A percentile compares a stretch with the other conserved stretches of the same genome.
These are phyloP conservation scores for Apiotrichum gracile DNA, from an alignment of 1,284 basidiomycete genomes.

Conservation along the genomic window DNA sequence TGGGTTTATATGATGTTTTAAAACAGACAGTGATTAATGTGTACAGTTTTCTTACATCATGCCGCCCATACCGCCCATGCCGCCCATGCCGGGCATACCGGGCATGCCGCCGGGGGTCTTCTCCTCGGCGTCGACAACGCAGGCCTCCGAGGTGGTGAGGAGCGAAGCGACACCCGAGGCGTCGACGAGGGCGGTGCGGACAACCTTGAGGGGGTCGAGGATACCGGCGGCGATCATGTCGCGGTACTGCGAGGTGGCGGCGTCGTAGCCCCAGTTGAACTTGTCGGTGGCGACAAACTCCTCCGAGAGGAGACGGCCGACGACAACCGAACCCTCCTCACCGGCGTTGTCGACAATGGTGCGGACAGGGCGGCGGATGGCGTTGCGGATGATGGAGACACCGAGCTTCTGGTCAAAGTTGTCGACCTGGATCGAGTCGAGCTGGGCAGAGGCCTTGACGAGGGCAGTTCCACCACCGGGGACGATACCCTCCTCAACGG, in stretches of 20 bases:
- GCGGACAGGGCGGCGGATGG: slow-evolving; percentile 74
- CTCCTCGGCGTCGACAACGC: slow-evolving; percentile 88
- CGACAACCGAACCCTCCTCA: slow-evolving; percentile 88
- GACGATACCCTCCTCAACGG: slow-evolving; percentile 96
- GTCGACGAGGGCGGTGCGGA: slow-evolving; percentile 83
- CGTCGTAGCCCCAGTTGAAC: slow-evolving; percentile 86
- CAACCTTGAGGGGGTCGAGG: slow-evolving; percentile 89
- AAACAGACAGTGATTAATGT: background rate
- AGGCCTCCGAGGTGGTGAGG: slow-evolving; percentile 87
- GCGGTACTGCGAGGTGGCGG: slow-evolving; percentile 81
- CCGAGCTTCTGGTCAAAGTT: slow-evolving; percentile 99
- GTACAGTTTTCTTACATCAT: slow-evolving; percentile 4
- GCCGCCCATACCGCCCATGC: slow-evolving; percentile 56
- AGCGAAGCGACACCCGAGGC: slow-evolving; percentile 77
- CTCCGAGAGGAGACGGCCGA: slow-evolving; percentile 66
- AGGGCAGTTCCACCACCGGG: slow-evolving; percentile 86
- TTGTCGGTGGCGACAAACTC: slow-evolving; percentile 48
- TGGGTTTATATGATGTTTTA: background rate
- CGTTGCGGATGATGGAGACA: slow-evolving; percentile 85
- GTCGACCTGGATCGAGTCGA: slow-evolving; percentile 68
- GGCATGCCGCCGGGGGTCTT: slow-evolving; percentile 54
- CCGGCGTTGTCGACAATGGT: slow-evolving; percentile 93
- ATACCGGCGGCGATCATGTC: slow-evolving; percentile 94
- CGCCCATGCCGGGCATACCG: slow-evolving; percentile 48
- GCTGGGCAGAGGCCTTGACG: slow-evolving; percentile 72